phyloP scores from a whole-genome alignment of 129 eudicot genomes.

The Artemisia argyi region DNA sequence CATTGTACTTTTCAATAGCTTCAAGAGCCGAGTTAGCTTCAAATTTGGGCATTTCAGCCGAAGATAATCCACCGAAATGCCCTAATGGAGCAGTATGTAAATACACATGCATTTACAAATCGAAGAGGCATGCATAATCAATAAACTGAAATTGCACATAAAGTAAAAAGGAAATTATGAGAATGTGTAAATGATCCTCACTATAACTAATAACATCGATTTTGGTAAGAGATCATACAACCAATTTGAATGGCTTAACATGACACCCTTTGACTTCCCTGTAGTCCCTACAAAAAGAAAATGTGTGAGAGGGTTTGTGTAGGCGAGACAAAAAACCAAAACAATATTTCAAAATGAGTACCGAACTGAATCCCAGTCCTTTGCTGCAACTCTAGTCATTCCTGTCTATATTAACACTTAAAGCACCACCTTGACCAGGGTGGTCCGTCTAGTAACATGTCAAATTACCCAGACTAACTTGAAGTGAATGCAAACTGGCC shows the following conservation, averaged over 20 bases:
- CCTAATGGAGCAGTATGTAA: too few species aligned
- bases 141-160: too few species aligned
- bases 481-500: constrained; percentile 95
- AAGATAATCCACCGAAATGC: too few species aligned
- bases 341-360: too few species aligned
- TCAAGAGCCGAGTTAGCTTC: too few species aligned
- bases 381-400: constrained; percentile 85
- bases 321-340: background rate
- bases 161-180: too few species aligned
- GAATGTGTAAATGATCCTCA: too few species aligned
- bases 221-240: constrained; percentile 29
- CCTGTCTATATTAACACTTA: constrained; percentile 85
- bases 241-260: constrained; percentile 52
- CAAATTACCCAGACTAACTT: constrained; percentile 61
- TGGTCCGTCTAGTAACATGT: constrained; percentile 78
- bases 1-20: too few species aligned
- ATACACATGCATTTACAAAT: too few species aligned
- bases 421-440: constrained; percentile 48
- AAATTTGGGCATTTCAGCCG: too few species aligned
- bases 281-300: background rate
- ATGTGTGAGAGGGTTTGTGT: background rate
- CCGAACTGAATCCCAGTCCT: constrained; percentile 87
- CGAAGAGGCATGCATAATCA: constrained; percentile 39
- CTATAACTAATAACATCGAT: too few species aligned
- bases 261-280: too few species aligned